Conservation (phyloP, 768 basidiomycete species). For the Amanita muscaria region DNA sequence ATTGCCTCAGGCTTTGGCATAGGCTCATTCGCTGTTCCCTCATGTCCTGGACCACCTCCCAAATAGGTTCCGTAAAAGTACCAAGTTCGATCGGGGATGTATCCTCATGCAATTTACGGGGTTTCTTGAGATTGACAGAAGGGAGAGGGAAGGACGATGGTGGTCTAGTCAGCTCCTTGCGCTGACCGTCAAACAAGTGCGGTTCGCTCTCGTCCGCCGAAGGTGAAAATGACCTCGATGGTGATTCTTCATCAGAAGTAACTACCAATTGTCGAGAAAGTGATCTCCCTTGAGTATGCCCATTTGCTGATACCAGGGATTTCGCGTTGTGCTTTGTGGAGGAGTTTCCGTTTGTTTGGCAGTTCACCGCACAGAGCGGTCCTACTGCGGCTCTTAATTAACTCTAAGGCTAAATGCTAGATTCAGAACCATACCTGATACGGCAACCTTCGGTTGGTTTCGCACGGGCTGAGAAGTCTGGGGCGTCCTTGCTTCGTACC, state of each 20-base stretch:
- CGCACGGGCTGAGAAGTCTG: too few species aligned
- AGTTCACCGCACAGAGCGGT: too few species aligned
- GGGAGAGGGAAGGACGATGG: conserved; percentile 7
- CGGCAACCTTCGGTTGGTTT: too few species aligned
- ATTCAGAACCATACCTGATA: too few species aligned
- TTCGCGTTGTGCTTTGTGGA: too few species aligned
- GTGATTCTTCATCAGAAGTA: conserved; percentile 20
- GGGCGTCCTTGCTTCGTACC: conserved; percentile 18
- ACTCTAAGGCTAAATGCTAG: too few species aligned
- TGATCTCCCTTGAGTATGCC: neutral
- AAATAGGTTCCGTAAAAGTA: conserved; percentile 67
- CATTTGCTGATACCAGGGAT: neutral
- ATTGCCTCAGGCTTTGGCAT: conserved; percentile 91
- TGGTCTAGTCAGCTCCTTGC: too few species aligned
- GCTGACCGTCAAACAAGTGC: too few species aligned
- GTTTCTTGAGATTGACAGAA: conserved; percentile 50
- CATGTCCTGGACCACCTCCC: conserved; percentile 84
- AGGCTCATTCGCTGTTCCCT: conserved; percentile 94
- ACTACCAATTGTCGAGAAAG: neutral
- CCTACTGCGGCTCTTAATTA: too few species aligned
- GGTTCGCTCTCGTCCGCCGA: conserved; percentile 13
- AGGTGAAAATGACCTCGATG: conserved; percentile 22
- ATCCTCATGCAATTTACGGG: conserved; percentile 47
- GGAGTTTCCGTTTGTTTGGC: too few species aligned
- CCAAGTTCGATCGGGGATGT: conserved; percentile 52